Conservation (phyloP, 805 yeast genomes). For the Saccharomycopsis sp. region DNA sequence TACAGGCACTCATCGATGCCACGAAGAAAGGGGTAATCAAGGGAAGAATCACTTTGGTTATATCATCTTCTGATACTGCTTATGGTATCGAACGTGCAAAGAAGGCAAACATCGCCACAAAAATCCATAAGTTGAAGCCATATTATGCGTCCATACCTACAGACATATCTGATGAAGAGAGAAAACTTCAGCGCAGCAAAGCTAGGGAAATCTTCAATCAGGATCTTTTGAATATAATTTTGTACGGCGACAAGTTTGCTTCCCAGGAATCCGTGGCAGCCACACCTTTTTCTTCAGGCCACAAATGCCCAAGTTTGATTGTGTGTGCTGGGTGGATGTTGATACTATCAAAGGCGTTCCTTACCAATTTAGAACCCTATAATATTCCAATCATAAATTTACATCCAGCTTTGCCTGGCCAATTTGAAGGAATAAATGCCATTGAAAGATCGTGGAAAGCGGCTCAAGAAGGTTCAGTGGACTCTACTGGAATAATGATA, state of each 20-base stretch:
- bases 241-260: conserved; percentile 40
- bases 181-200: conserved; percentile 43
- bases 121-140: conserved; percentile 56
- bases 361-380: conserved; percentile 51
- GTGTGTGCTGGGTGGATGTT: conserved; percentile 99
- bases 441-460: conserved; percentile 95
- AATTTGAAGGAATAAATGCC: conserved; percentile 95
- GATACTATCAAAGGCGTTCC: conserved; percentile 70
- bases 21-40: conserved; percentile 32
- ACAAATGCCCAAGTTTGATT: conserved; percentile 64
- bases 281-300: conserved; percentile 24
- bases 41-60: conserved; percentile 61
- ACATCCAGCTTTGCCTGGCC: conserved; percentile 96
- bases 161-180: conserved; percentile 36
- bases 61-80: conserved; percentile 81
- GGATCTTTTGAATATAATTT: conserved; percentile 65
- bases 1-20: conserved; percentile 89
- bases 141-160: conserved; percentile 65
- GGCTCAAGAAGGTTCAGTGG: conserved; percentile 73
- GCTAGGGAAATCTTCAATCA: conserved; percentile 67
- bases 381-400: conserved; percentile 77
- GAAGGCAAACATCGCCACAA: conserved; percentile 59
- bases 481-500: conserved; percentile 88
- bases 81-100: conserved; percentile 78
- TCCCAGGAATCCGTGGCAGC: conserved; percentile 27